phyloP scores from a whole-genome alignment of 768 basidiomycete genomes.

The Scleroderma citrinum region DNA sequence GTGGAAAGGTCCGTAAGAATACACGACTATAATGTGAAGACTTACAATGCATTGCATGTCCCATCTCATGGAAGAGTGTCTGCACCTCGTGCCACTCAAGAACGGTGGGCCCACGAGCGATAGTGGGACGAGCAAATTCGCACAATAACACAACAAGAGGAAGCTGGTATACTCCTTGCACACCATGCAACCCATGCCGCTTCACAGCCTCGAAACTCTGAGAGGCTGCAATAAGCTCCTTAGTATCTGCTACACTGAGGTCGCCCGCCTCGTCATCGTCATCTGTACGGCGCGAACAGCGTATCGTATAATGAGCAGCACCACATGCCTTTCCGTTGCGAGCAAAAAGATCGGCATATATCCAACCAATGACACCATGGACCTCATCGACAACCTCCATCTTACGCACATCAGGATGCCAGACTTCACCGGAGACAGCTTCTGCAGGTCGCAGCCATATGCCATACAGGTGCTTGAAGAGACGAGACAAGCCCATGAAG shows the following conservation, averaged over 20 bases:
- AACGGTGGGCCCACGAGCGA: constrained; percentile 58
- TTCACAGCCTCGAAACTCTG: constrained; percentile 60
- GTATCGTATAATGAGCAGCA: constrained; percentile 96
- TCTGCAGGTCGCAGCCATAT: constrained; percentile 71
- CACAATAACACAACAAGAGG: constrained; percentile 90
- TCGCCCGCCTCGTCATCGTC: constrained; percentile 81
- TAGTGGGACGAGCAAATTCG: constrained; percentile 68
- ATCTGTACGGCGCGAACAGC: constrained; percentile 88
- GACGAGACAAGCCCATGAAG: constrained; percentile 83
- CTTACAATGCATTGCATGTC: constrained; percentile 99
- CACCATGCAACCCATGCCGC: constrained; percentile 51
- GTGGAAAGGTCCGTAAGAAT: not conserved
- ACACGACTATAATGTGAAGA: constrained; percentile 10
- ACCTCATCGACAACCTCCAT: constrained; percentile 90
- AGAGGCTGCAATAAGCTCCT: constrained; percentile 42
- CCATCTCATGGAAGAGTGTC: constrained; percentile 98
- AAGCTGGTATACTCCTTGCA: constrained; percentile 73
- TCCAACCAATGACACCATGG: constrained; percentile 83
- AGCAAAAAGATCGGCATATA: constrained; percentile 90
- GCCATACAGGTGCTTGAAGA: constrained; percentile 86
- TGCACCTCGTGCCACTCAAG: constrained; percentile 91
- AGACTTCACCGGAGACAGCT: constrained; percentile 72
- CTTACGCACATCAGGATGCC: constrained; percentile 86
- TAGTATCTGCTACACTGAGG: constrained; percentile 34
- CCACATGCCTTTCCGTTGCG: constrained; percentile 82